Conservation (phyloP, 2,329 filamentous ascomycete genomes). For the Chaetomiaceae sp. region DNA sequence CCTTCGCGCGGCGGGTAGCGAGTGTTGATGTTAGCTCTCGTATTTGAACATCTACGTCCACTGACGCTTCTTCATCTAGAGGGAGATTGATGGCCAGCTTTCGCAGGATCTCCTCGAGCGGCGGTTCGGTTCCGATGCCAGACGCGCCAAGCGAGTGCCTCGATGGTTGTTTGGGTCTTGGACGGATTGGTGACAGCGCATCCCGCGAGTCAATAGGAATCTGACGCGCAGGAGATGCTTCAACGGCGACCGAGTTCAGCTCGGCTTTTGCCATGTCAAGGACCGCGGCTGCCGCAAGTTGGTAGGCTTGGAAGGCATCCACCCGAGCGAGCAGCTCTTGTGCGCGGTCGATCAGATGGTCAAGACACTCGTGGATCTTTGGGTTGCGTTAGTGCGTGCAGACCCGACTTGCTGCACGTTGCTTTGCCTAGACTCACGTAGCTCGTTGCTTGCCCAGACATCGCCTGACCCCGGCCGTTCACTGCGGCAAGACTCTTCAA, state of each 20-base stretch:
- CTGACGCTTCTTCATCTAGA: constrained; percentile 9
- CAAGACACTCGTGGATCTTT: constrained; percentile 50
- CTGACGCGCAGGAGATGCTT: constrained; percentile 32
- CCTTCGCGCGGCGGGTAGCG: constrained; percentile 37
- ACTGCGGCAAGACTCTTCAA: constrained; percentile 39
- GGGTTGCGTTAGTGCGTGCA: constrained; percentile 18
- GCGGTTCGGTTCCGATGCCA: constrained; percentile 30
- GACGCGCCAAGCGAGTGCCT: constrained; percentile 32
- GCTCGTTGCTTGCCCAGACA: constrained; percentile 41
- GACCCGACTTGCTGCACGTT: constrained; percentile 4
- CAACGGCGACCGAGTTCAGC: constrained; percentile 25
- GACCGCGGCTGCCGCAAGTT: constrained; percentile 34
- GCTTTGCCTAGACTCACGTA: constrained; percentile 39
- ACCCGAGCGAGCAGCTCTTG: constrained; percentile 37
- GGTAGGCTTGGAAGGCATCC: constrained; percentile 42
- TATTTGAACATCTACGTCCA: constrained; percentile 15
- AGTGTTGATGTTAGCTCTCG: constrained; percentile 29
- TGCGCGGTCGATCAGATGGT: constrained; percentile 44
- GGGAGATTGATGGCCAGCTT: constrained; percentile 37
- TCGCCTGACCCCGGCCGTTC: constrained; percentile 38
- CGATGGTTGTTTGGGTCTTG: constrained; percentile 22
- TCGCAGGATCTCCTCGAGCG: constrained; percentile 44
- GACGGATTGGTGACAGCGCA: constrained; percentile 31
- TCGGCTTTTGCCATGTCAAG: constrained; percentile 40
- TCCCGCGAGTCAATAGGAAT: constrained; percentile 15